These are phyloP conservation scores for Monoraphidium neglectum DNA, from an alignment of 139 green algal genomes.

Conservation along the genomic window DNA sequence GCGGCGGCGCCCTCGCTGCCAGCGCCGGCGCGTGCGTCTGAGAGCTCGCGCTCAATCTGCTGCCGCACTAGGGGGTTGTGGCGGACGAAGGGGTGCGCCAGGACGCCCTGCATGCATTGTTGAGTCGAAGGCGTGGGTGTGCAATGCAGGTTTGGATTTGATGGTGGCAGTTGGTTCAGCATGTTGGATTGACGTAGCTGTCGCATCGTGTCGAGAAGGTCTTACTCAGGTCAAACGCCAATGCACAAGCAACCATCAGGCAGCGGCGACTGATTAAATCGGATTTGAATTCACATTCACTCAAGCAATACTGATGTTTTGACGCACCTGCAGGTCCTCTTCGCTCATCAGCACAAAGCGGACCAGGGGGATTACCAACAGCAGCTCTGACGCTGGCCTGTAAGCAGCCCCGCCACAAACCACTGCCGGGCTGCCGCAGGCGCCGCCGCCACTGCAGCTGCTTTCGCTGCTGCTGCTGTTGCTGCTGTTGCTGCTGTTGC, in stretches of 20 bases:
- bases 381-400: background rate
- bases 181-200: too few relatives aligned
- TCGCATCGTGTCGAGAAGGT: too few relatives aligned
- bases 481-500: background rate
- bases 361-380: slow-evolving; percentile 26
- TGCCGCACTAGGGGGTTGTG: slow-evolving; percentile 5
- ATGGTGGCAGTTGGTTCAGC: too few relatives aligned
- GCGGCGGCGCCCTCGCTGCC: background rate
- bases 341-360: slow-evolving; percentile 44
- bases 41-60: background rate
- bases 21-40: background rate
- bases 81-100: slow-evolving; percentile 15
- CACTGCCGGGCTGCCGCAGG: slow-evolving; percentile 3
- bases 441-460: slow-evolving; percentile 1
- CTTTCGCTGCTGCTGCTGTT: background rate
- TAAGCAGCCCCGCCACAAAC: too few relatives aligned
- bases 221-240: too few relatives aligned
- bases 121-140: too few relatives aligned
- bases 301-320: too few relatives aligned
- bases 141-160: too few relatives aligned
- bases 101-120: slow-evolving; percentile 25
- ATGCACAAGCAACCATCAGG: too few relatives aligned
- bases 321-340: slow-evolving; percentile 41
- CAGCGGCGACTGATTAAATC: too few relatives aligned
- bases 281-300: too few relatives aligned